Conservation (phyloP, 306 rosid species). For the Alnus glutinosa region DNA sequence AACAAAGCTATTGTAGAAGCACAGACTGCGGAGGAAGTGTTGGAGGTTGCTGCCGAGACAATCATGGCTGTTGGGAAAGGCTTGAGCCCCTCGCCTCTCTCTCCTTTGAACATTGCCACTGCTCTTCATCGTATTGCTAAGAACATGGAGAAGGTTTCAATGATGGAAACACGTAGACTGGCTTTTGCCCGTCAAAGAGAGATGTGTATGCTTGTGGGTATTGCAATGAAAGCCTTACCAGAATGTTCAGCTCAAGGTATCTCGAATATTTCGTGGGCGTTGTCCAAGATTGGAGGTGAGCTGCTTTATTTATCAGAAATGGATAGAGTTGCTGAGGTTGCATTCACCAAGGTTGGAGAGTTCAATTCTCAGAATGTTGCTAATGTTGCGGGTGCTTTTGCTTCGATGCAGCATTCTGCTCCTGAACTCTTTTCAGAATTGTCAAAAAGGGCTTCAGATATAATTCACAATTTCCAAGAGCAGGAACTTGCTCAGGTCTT, state of each 20-base stretch:
- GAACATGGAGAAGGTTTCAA: constrained; percentile 83
- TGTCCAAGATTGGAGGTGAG: constrained; percentile 92
- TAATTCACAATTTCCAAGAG: constrained; percentile 74
- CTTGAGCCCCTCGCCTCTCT: constrained; percentile 84
- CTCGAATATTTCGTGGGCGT: constrained; percentile 87
- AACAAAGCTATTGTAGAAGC: constrained; percentile 74
- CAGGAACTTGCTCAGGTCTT: constrained; percentile 92
- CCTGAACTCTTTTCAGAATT: constrained; percentile 70
- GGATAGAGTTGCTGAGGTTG: constrained; percentile 93
- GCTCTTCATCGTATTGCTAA: constrained; percentile 94
- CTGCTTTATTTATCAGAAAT: constrained; percentile 85
- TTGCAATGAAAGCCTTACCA: constrained; percentile 83
- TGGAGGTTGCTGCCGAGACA: constrained; percentile 70
- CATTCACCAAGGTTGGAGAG: constrained; percentile 67
- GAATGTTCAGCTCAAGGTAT: constrained; percentile 89
- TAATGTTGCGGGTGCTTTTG: constrained; percentile 87
- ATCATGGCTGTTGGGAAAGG: constrained; percentile 85
- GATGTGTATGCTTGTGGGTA: constrained; percentile 86
- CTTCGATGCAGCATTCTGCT: constrained; percentile 91
- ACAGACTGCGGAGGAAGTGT: constrained; percentile 76
- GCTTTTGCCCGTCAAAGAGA: constrained; percentile 87
- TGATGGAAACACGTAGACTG: constrained; percentile 67
- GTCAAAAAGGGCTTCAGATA: constrained; percentile 61
- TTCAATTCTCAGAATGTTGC: constrained; percentile 91
- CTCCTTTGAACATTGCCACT: constrained; percentile 90